Evolutionary conservation across 257 asterid species (phyloP), one percentile per base, ranked within the genome.

Genomic region (Coffea canephora): DNA sequence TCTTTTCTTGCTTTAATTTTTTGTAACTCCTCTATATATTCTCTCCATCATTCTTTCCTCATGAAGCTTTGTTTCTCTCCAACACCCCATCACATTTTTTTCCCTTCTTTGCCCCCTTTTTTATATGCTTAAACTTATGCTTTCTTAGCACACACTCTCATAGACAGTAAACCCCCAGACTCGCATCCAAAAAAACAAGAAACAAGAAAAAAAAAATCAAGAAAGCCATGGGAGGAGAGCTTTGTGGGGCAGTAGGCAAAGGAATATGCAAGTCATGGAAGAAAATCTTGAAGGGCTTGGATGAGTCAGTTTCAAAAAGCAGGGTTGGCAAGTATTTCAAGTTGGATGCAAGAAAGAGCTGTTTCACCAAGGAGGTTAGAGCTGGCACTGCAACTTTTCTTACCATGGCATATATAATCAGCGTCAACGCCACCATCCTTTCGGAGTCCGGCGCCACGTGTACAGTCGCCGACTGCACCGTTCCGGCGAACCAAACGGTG

Each of bases 301-400:
- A 92, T 67, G 84, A 87, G 46, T 70, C 87, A 3, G 71, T 91
- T 66, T 84, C 91, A 65, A 88, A 87, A 79, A 84, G 92, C 84
- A 84, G 62, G 69, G 54, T 89, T 8, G 97, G 97, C 3, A 86
- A 69, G 57, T 91, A 78, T 84, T 91, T 92, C 90, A 92, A 90
- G 84, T 59, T 92, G 57, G 91, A 90, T 54, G 77, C 84, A 2
- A 86, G 97, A 76, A 90, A 88, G 50, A 89, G 82, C 75, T 71
- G 85, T 57, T 88, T 91, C 64, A 82, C 89, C 4, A 78, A 61
- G 46, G 97, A 92, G 69, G 25, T 90, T 12, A 87, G 92, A 0
- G 96, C 97, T 11, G 96, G 89, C n/a, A 91, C 97, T 0, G 90
- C 97, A 27, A 92, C 96, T 3, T 91, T 92, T 70, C 90, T 92